Percentiles rank a stretch among this genome's conserved stretches.
phyloP scores from a whole-genome alignment of 768 basidiomycete species.

The Amanita rubescens region DNA sequence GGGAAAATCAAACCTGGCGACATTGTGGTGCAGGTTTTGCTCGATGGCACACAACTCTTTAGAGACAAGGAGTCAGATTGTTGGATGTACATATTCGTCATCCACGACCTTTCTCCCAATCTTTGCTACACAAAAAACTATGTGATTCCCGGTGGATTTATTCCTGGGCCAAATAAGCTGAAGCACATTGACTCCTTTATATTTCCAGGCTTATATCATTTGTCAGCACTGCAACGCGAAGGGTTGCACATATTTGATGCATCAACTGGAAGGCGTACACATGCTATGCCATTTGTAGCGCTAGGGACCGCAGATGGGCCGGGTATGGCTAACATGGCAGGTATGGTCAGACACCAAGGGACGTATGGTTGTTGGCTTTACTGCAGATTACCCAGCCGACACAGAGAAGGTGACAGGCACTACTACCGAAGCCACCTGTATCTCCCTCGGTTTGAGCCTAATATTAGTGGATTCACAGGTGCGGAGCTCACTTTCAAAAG shows the following conservation, averaged over 20 bases:
- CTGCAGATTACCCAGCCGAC: conserved; percentile 21
- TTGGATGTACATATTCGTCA: conserved; percentile 36
- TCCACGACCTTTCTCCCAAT: conserved; percentile 22
- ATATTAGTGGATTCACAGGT: no score
- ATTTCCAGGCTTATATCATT: conserved; percentile 10
- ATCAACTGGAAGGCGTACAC: no score
- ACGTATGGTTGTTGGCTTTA: conserved; percentile 27
- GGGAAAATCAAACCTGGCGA: conserved; percentile 23
- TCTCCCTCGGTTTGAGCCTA: no score
- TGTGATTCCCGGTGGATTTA: conserved; percentile 19
- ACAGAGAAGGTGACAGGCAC: conserved; percentile 13
- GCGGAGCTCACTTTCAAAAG: no score
- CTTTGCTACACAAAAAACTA: conserved; percentile 17
- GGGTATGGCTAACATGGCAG: conserved; percentile 20
- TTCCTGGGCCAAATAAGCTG: conserved; percentile 26
- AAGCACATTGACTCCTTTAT: conserved; percentile 20
- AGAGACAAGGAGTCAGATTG: conserved; percentile 31
- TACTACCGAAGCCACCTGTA: conserved; percentile 28
- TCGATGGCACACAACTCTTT: conserved; percentile 38
- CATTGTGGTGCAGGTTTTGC: conserved; percentile 25
- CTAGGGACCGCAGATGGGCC: conserved; percentile 28
- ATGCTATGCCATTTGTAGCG: conserved; percentile 9
- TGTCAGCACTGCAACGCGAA: neutral
- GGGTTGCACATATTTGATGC: neutral
- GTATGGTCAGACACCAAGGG: conserved; percentile 26